Conservation (phyloP, 805 yeast species). For the Teunomyces lycoperdinae region DNA sequence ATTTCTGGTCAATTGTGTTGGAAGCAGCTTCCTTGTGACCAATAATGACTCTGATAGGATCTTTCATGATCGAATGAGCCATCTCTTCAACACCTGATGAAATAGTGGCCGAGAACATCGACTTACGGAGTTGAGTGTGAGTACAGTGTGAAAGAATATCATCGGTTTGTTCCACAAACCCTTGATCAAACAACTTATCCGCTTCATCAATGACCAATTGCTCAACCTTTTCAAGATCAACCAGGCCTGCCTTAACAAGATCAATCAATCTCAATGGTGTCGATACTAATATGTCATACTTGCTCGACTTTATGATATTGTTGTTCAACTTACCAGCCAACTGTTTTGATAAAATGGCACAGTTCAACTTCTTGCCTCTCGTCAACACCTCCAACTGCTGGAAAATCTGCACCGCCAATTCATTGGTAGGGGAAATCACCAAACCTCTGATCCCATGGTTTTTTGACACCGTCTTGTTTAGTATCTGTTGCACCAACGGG, state of each 20-base stretch:
- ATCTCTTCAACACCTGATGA: constrained; percentile 90
- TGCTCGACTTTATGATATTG: constrained; percentile 53
- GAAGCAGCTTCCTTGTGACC: constrained; percentile 96
- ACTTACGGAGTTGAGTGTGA: constrained; percentile 53
- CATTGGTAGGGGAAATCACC: constrained; percentile 91
- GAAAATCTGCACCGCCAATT: constrained; percentile 82
- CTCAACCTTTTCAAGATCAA: constrained; percentile 65
- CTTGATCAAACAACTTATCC: constrained; percentile 84
- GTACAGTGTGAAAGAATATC: constrained; percentile 64
- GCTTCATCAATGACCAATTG: constrained; percentile 91
- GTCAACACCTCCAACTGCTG: constrained; percentile 61
- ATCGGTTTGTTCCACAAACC: constrained; percentile 89
- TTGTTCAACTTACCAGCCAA: constrained; percentile 65
- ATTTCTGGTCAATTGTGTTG: constrained; percentile 72
- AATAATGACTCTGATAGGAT: constrained; percentile 81
- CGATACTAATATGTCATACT: constrained; percentile 76
- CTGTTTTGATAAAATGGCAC: constrained; percentile 69
- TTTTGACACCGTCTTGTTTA: constrained; percentile 25
- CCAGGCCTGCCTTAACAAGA: constrained; percentile 57
- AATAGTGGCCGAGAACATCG: constrained; percentile 92
- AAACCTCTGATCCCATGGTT: constrained; percentile 65
- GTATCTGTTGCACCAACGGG: constrained; percentile 65
- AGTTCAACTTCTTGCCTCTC: constrained; percentile 53
- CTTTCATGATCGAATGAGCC: constrained; percentile 80
- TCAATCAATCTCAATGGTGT: constrained; percentile 91